Evolutionary conservation across 176 grass and related monocot species (phyloP).

Genomic region (Oryza australiensis): DNA sequence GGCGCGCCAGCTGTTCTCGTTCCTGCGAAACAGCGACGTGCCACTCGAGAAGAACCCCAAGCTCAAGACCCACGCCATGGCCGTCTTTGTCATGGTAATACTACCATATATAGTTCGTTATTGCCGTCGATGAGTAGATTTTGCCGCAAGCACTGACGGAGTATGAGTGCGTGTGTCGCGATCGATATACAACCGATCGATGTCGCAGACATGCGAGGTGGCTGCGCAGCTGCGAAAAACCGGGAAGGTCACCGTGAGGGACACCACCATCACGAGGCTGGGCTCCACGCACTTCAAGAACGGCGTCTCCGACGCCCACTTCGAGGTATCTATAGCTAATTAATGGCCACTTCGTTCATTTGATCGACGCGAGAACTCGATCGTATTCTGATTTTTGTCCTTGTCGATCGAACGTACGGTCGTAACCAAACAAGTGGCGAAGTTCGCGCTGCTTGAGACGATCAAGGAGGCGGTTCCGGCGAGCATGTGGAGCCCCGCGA

Average conservation of each 20-base stretch:
- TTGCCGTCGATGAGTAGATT: not conserved
- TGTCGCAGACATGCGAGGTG: slow-evolving; percentile 75
- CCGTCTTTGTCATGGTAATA: slow-evolving; percentile 84
- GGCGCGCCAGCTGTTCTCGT: slow-evolving; percentile 68
- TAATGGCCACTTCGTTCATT: not conserved
- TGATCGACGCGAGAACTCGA: not conserved
- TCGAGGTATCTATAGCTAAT: slow-evolving; percentile 42
- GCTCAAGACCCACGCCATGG: slow-evolving; percentile 67
- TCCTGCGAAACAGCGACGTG: slow-evolving; percentile 71
- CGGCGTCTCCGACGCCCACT: slow-evolving; percentile 66
- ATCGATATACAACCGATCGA: not conserved
- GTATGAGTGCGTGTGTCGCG: not conserved
- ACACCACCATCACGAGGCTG: slow-evolving; percentile 81
- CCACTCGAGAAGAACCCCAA: slow-evolving; percentile 42
- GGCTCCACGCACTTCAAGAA: slow-evolving; percentile 63
- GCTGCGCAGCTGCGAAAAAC: slow-evolving; percentile 82
- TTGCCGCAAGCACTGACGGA: not conserved
- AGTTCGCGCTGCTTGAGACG: slow-evolving; percentile 70
- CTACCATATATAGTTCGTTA: not conserved
- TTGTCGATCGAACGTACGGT: not conserved
- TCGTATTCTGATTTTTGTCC: not conserved
- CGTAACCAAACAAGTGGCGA: slow-evolving; percentile 56
- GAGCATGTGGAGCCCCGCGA: slow-evolving; percentile 68
- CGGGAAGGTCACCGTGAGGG: slow-evolving; percentile 78
- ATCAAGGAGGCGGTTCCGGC: slow-evolving; percentile 72